Conservation (phyloP, 306 rosid species). For the Castanea mollissima region DNA sequence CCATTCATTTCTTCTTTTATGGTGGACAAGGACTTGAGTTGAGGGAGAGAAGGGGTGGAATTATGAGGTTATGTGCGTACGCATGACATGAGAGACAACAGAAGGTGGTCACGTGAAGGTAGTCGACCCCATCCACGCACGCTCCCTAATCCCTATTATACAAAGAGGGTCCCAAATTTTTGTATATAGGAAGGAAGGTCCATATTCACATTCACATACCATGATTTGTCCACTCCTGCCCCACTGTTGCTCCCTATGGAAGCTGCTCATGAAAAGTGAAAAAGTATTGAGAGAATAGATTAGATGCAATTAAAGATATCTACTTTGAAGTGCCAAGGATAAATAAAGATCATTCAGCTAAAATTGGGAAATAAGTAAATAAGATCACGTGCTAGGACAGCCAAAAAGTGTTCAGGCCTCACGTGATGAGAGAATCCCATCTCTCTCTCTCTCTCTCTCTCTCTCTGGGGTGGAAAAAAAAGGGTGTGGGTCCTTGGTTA, state of each 20-base stretch:
- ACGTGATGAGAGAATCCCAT: constrained; percentile 31
- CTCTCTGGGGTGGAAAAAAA: neutral
- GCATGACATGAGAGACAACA: constrained; percentile 43
- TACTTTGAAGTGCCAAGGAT: neutral
- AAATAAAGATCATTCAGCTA: constrained; percentile 3
- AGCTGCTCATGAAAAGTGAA: constrained; percentile 12
- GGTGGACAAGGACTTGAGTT: constrained; percentile 21
- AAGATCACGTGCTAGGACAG: constrained; percentile 12
- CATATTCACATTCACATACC: neutral
- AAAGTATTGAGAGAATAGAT: neutral
- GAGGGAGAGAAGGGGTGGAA: constrained; percentile 8
- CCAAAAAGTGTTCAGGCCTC: constrained; percentile 23
- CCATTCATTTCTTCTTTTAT: constrained; percentile 8
- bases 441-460: neutral
- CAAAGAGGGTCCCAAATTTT: constrained; percentile 14
- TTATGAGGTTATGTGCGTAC: constrained; percentile 29
- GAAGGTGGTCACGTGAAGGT: constrained; percentile 63
- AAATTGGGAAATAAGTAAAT: constrained; percentile 4
- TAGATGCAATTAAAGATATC: constrained; percentile 17
- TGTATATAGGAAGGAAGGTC: neutral
- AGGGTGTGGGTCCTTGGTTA: neutral
- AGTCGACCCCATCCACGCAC: constrained; percentile 28
- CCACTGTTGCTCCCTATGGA: constrained; percentile 28
- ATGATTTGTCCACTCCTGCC: constrained; percentile 22
- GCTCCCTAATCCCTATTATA: neutral